phyloP scores from a whole-genome alignment of 306 rosid genomes.

The Hippophae rhamnoides region DNA sequence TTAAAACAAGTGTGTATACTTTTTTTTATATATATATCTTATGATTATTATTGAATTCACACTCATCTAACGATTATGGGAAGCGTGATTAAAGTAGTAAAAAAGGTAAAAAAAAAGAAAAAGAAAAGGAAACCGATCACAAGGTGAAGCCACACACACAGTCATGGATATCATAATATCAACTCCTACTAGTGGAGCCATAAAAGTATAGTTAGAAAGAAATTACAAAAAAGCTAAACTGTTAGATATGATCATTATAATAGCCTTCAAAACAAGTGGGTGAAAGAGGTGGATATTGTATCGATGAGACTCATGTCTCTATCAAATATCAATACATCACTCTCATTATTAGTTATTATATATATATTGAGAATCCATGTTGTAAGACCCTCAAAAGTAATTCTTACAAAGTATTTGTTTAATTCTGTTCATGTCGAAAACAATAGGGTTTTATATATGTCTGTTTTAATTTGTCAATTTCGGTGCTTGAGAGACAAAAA shows the following conservation, averaged over 20 bases:
- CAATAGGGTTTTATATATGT: no score
- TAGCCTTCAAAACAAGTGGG: slow-evolving; percentile 45
- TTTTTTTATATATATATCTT: no score
- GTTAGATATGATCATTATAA: slow-evolving; percentile 55
- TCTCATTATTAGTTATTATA: slow-evolving; percentile 15
- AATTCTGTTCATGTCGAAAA: no score
- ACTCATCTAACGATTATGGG: background rate
- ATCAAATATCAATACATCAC: slow-evolving; percentile 45
- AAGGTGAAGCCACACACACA: slow-evolving; percentile 31
- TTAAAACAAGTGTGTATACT: no score
- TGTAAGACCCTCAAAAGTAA: slow-evolving; percentile 4
- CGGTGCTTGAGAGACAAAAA: background rate
- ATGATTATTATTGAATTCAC: no score
- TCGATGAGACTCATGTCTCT: slow-evolving; percentile 18
- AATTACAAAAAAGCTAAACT: slow-evolving; percentile 22
- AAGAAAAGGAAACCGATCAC: background rate
- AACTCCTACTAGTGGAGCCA: slow-evolving; percentile 25
- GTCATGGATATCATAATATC: background rate
- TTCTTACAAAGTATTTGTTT: background rate
- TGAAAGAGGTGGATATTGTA: slow-evolving; percentile 30
- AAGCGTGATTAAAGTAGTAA: slow-evolving; percentile 16
- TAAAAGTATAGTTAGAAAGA: background rate
- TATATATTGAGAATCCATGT: slow-evolving; percentile 3
- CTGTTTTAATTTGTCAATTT: no score
- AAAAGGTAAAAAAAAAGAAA: background rate